Percentiles rank a stretch among this genome's conserved stretches.
Conservation (phyloP, 2,329 filamentous ascomycete species). For the Colletotrichum phormii region DNA sequence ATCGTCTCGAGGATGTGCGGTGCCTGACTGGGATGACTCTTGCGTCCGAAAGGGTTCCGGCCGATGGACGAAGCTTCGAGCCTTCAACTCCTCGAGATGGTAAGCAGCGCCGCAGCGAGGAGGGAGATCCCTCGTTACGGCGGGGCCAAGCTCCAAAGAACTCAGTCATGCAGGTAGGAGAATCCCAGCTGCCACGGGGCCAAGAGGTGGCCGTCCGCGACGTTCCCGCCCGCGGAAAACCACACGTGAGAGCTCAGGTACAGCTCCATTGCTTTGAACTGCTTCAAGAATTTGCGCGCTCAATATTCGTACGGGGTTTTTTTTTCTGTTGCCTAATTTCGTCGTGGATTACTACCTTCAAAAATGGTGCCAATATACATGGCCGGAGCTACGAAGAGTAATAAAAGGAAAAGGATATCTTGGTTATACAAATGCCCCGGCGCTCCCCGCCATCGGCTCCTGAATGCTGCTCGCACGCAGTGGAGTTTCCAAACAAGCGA, state of each 20-base stretch:
- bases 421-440: constrained; percentile 37
- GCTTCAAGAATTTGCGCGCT: no score
- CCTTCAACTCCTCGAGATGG: not conserved
- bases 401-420: constrained; percentile 38
- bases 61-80: constrained; percentile 27
- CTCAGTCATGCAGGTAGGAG: constrained; percentile 12
- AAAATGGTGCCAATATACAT: constrained; percentile 28
- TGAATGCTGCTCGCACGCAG: constrained; percentile 30
- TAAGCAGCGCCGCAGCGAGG: not conserved
- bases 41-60: constrained; percentile 1
- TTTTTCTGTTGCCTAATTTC: constrained; percentile 12
- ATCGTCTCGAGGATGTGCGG: not conserved
- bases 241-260: constrained; percentile 12
- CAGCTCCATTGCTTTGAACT: not conserved
- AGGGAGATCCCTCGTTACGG: constrained; percentile 10
- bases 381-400: constrained; percentile 35
- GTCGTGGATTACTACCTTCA: constrained; percentile 30
- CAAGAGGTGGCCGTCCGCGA: constrained; percentile 7
- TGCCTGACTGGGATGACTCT: not conserved
- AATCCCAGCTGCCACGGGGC: constrained; percentile 21
- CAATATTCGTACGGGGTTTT: not conserved
- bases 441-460: constrained; percentile 31
- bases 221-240: not conserved
- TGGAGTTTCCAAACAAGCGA: constrained; percentile 33
- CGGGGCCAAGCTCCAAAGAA: constrained; percentile 25